These are phyloP conservation scores for Apiospora pterosperma DNA, from an alignment of 2,329 filamentous ascomycete genomes.

Conservation along the genomic window DNA sequence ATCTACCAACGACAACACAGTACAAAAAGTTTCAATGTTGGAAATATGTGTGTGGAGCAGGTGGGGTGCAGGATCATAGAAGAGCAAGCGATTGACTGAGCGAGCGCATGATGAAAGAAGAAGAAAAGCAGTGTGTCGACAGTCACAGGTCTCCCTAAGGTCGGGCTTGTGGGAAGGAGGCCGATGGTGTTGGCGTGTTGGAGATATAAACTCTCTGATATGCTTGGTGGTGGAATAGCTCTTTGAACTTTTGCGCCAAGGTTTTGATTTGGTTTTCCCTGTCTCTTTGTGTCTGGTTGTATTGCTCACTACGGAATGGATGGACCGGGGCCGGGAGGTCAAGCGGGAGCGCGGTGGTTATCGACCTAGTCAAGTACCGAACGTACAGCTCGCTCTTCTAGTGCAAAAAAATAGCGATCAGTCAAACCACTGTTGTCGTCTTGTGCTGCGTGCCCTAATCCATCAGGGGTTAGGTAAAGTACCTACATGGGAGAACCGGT, in stretches of 20 bases:
- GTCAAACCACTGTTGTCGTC: neutral
- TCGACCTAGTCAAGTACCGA: neutral
- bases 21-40: constrained; percentile 3
- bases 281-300: neutral
- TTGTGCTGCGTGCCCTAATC: neutral
- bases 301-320: neutral
- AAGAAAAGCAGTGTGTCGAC: neutral
- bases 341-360: neutral
- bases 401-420: neutral
- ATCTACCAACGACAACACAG: constrained; percentile 2
- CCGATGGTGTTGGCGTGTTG: neutral
- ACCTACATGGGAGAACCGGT: neutral
- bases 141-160: neutral
- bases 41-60: neutral
- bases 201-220: neutral
- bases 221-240: constrained; percentile 2
- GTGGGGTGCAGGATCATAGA: neutral
- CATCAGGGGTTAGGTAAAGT: neutral
- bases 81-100: constrained; percentile 5
- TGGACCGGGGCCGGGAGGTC: neutral
- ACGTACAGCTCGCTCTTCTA: neutral
- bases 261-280: constrained; percentile 1
- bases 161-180: neutral
- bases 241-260: constrained; percentile 2
- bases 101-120: neutral